These are phyloP conservation scores for Solanum bulbocastanum DNA, from an alignment of 257 asterid species.

Conservation along the genomic window DNA sequence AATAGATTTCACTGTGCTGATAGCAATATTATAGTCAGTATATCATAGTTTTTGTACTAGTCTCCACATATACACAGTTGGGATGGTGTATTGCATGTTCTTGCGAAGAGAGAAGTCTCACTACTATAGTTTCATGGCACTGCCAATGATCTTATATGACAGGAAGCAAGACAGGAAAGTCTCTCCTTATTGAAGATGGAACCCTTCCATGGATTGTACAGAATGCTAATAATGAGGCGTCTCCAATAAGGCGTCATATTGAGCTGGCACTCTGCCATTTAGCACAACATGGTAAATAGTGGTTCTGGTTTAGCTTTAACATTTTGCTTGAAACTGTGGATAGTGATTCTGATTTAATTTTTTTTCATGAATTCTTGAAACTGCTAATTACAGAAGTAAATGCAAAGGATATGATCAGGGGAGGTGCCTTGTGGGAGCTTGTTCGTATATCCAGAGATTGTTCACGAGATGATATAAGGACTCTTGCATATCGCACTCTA, in stretches of 20 bases:
- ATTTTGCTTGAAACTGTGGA: not conserved
- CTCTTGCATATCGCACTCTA: conserved; percentile 52
- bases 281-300: conserved; percentile 61
- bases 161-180: conserved; percentile 54
- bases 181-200: conserved; percentile 73
- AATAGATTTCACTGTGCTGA: not conserved
- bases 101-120: not conserved
- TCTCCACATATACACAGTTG: not conserved
- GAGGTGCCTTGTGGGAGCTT: conserved; percentile 75
- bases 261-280: conserved; percentile 85
- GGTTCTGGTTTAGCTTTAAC: not conserved
- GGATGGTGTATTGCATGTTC: not conserved
- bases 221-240: conserved; percentile 66
- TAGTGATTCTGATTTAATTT: not conserved
- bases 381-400: conserved; percentile 49
- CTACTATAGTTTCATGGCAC: not conserved
- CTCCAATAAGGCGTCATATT: conserved; percentile 61
- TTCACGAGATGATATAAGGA: conserved; percentile 59
- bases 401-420: conserved; percentile 56
- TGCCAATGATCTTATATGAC: not conserved
- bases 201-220: conserved; percentile 80
- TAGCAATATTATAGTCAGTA: not conserved
- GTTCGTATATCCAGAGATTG: conserved; percentile 66
- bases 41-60: not conserved
- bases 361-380: not conserved